A percentile compares a stretch with the other conserved stretches of the same genome.
Conservation (phyloP, 257 asterid species). For the Penstemon barbatus region DNA sequence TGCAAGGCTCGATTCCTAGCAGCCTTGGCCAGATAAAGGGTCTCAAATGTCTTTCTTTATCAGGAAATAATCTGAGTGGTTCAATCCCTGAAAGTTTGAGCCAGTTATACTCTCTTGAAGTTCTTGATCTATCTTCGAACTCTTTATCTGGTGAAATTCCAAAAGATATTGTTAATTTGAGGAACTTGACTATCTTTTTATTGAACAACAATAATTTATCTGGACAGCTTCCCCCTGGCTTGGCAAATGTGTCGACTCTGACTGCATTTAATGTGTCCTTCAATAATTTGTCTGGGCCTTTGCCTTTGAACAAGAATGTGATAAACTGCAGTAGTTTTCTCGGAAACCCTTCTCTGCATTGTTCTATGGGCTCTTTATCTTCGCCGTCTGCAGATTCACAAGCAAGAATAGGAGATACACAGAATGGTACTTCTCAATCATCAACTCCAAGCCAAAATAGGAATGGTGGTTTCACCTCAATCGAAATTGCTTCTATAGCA, state of each 20-base stretch:
- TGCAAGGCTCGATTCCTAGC: slow-evolving; percentile 69
- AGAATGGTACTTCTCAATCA: slow-evolving; percentile 42
- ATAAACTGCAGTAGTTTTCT: slow-evolving; percentile 64
- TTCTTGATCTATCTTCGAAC: slow-evolving; percentile 75
- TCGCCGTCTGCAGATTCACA: slow-evolving; percentile 52
- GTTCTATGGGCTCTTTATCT: slow-evolving; percentile 55
- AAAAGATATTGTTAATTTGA: slow-evolving; percentile 52
- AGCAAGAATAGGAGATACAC: slow-evolving; percentile 45
- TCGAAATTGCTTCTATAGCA: slow-evolving; percentile 81
- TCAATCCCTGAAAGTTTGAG: slow-evolving; percentile 68
- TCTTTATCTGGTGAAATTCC: slow-evolving; percentile 75
- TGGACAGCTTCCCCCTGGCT: slow-evolving; percentile 63
- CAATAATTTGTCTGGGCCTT: slow-evolving; percentile 78
- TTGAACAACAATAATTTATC: slow-evolving; percentile 72
- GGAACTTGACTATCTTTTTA: slow-evolving; percentile 58
- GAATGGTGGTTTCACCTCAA: slow-evolving; percentile 50
- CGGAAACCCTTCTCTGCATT: slow-evolving; percentile 69
- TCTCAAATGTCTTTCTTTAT: slow-evolving; percentile 61
- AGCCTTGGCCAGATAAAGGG: slow-evolving; percentile 57
- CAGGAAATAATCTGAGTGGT: slow-evolving; percentile 70
- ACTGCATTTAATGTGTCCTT: slow-evolving; percentile 68
- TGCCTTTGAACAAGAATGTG: slow-evolving; percentile 49
- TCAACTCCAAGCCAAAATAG: slow-evolving; percentile 33
- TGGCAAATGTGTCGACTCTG: slow-evolving; percentile 54
- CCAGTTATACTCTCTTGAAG: slow-evolving; percentile 56